Evolutionary conservation across 1,284 basidiomycete genomes (phyloP).

Genomic region (Marasmius tenuissimus): DNA sequence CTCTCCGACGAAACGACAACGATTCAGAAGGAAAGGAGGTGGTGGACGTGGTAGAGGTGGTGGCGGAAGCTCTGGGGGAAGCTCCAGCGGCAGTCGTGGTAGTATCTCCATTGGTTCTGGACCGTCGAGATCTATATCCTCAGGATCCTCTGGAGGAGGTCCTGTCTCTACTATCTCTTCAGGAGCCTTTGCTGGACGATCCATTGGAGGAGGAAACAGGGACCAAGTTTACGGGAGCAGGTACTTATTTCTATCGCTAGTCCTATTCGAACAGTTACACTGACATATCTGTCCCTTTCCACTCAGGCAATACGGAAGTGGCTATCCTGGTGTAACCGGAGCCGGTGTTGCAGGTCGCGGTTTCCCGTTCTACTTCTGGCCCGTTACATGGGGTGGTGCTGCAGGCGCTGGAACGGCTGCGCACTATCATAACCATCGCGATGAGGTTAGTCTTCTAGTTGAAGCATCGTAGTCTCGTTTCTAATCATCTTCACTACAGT

Average conservation of each 20-base stretch:
- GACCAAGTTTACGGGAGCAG: background rate
- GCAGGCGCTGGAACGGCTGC: constrained; percentile 30
- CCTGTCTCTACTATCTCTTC: background rate
- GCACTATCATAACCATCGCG: constrained; percentile 43
- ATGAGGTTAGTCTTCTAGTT: constrained; percentile 22
- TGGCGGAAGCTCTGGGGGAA: no score
- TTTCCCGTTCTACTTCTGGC: constrained; percentile 64
- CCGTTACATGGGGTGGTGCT: constrained; percentile 49
- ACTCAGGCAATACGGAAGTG: constrained; percentile 47
- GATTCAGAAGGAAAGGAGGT: no score
- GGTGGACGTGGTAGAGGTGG: no score
- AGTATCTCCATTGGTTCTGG: no score
- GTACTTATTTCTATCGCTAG: background rate
- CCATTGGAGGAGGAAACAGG: background rate
- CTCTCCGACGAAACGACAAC: no score
- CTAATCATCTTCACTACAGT: constrained; percentile 35
- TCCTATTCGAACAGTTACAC: background rate
- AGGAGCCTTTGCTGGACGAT: background rate
- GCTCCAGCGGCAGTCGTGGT: no score
- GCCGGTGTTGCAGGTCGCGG: constrained; percentile 45
- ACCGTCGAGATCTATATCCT: no score
- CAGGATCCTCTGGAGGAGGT: background rate
- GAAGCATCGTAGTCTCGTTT: background rate
- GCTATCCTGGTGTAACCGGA: constrained; percentile 48
- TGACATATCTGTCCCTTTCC: background rate